Evolutionary conservation across 2,329 filamentous ascomycete species (phyloP).

Genomic region (Akanthomyces lecanii): DNA sequence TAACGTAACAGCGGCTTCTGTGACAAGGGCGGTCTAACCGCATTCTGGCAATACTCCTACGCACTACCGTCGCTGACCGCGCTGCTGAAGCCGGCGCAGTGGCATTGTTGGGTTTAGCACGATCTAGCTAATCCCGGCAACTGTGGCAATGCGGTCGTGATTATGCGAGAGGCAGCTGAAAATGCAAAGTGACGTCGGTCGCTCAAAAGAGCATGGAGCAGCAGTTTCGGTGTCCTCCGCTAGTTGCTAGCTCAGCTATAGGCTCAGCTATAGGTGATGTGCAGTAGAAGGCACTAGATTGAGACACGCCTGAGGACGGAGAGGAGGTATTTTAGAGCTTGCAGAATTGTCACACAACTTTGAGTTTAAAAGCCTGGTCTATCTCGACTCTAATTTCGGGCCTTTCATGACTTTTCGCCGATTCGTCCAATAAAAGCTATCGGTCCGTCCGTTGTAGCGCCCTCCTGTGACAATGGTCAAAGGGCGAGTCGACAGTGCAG

Average conservation of each 20-base stretch:
- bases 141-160: slow-evolving; percentile 5
- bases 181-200: slow-evolving; percentile 6
- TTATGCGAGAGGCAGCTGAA: slow-evolving; percentile 8
- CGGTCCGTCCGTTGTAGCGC: not conserved
- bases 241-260: not conserved
- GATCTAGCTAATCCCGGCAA: slow-evolving; percentile 4
- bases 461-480: not conserved
- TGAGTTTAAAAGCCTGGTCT: not conserved
- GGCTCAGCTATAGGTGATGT: not conserved
- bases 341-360: not conserved
- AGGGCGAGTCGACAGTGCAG: not conserved
- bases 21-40: not conserved
- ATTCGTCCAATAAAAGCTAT: not conserved
- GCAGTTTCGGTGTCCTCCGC: not conserved
- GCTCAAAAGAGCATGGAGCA: not conserved
- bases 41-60: not conserved
- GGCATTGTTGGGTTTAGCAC: not conserved
- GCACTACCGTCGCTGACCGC: not conserved
- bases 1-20: not conserved
- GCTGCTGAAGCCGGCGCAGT: not conserved
- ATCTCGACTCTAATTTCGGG: not conserved
- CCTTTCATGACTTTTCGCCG: not conserved
- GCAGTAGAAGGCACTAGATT: not conserved
- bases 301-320: not conserved
- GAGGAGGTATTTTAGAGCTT: not conserved